Evolutionary conservation across 2,329 filamentous ascomycete species (phyloP).

Genomic region (Penicillium sp.): DNA sequence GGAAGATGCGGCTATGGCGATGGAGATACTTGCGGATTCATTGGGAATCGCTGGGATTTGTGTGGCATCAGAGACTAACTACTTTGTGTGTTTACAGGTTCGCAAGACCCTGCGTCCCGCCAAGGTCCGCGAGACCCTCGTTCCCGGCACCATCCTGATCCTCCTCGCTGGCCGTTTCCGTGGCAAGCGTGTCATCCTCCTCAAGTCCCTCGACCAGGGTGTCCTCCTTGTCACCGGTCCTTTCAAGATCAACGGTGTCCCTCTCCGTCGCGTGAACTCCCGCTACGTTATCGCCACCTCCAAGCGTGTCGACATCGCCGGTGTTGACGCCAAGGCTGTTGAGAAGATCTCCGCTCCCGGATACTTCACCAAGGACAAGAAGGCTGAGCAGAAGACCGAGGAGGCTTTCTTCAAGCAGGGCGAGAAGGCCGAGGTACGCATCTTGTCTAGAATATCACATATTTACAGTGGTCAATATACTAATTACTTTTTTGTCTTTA

Average conservation of each 20-base stretch:
- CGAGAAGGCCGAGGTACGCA: slow-evolving; percentile 90
- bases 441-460: neutral
- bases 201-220: slow-evolving; percentile 96
- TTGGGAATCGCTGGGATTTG: slow-evolving; percentile 13
- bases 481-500: slow-evolving; percentile 29
- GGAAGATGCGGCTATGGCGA: slow-evolving; percentile 9
- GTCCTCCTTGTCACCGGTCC: slow-evolving; percentile 98
- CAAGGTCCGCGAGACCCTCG: slow-evolving; percentile 82
- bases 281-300: slow-evolving; percentile 54
- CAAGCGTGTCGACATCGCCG: slow-evolving; percentile 61
- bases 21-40: slow-evolving; percentile 2
- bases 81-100: slow-evolving; percentile 59
- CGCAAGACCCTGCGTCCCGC: slow-evolving; percentile 91
- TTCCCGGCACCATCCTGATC: slow-evolving; percentile 95
- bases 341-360: slow-evolving; percentile 85
- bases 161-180: slow-evolving; percentile 99
- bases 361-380: slow-evolving; percentile 98
- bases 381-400: slow-evolving; percentile 88
- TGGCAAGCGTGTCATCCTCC: slow-evolving; percentile 98
- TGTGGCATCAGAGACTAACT: slow-evolving; percentile 24
- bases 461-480: slow-evolving; percentile 9
- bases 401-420: slow-evolving; percentile 99
- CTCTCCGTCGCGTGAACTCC: slow-evolving; percentile 71
- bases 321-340: slow-evolving; percentile 69
- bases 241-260: slow-evolving; percentile 99